Base-by-base conservation (phyloP, 495 filamentous ascomycete genomes). In the Trichodelitschia bisporula region DNA sequence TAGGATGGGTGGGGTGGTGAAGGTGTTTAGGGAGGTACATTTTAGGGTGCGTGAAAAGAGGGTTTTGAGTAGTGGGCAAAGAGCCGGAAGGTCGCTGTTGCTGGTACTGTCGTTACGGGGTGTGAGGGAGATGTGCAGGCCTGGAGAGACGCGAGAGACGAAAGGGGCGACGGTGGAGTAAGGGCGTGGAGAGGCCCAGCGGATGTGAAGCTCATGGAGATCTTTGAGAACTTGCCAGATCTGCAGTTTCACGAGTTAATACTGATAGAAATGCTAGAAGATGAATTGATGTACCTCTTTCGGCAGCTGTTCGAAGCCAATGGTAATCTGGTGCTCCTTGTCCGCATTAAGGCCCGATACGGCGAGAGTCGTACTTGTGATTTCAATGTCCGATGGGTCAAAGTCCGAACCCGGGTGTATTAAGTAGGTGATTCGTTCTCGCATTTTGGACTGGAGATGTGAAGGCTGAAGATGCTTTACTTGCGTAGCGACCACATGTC, bases 101-200 rank as follows among this genome's bases (percentile, higher is more conserved):
- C n/a, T n/a, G n/a, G n/a, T n/a, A n/a, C n/a, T 26, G 20, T 46
- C 32, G 29, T 53, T 48, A 30, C 47, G 41, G 5, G 77, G 72
- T 0, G 70, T 77, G 41, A 73, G 78, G 43, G 77, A 74, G 15
- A 80, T 57, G 59, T 93, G 82, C 6, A 95, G 55, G 15, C 86
- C 86, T 2, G 82, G 69, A 4, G 75, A 64, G 19, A 82, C 49
- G 36, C 72, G 63, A 30, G 80, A 72, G 18, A 62, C 49, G 43
- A 84, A 75, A 16, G 86, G 84, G 27, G 69, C 51, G 18, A 70
- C 40, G 1, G 63, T 45, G 19, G 59, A 47, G 41, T 72, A 77
- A 2, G 59, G 38, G 4, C 36, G 38, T 3, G 62, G 50, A 15
- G 63, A 67, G 11, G 69, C 62, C 76, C 80, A 93, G 44, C 77